Evolutionary conservation across 2,329 filamentous ascomycete species (phyloP), one percentile per base, ranked within the genome.

Genomic region (Ophiostoma fasciatum): DNA sequence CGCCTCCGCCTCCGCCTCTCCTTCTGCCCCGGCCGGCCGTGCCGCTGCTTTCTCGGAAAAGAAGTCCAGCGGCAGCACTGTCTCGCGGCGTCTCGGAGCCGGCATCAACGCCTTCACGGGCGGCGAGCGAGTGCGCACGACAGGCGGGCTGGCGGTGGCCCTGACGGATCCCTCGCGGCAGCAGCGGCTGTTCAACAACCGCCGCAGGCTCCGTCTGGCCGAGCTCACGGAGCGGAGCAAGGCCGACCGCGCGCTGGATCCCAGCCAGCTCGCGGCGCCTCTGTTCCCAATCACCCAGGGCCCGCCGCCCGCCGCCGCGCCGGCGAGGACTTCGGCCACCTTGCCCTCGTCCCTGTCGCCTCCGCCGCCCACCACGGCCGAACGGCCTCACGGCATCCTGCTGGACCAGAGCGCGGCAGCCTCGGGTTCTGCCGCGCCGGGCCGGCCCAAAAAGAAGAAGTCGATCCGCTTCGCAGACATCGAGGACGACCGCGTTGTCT

Each of bases 21-120:
- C n/a, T n/a, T n/a, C n/a, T n/a, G n/a, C n/a, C n/a, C n/a, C n/a
- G n/a, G n/a, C n/a, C n/a, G n/a, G n/a, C n/a, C n/a, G n/a, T n/a
- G n/a, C n/a, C n/a, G n/a, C n/a, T n/a, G n/a, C n/a, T n/a, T n/a
- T n/a, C n/a, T n/a, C n/a, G n/a, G n/a, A n/a, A n/a, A n/a, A n/a
- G n/a, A n/a, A n/a, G n/a, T n/a, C n/a, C n/a, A n/a, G n/a, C n/a
- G n/a, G n/a, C n/a, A n/a, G n/a, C n/a, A n/a, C 45, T 12, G 22
- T 23, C 11, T 28, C 51, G 48, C 33, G 54, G 46, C n/a, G n/a
- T n/a, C n/a, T n/a, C n/a, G 20, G 51, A 38, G 19, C 33, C n/a
- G 28, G 39, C 7, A 43, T 38, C 12, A 71, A 70, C 39, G 57
- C 71, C 1, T 71, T 71, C 32, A 42, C 49, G 7, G 54, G 54